phyloP scores from a whole-genome alignment of 2,329 filamentous ascomycete species.

The Zelopaecilomyces penicillatus region DNA sequence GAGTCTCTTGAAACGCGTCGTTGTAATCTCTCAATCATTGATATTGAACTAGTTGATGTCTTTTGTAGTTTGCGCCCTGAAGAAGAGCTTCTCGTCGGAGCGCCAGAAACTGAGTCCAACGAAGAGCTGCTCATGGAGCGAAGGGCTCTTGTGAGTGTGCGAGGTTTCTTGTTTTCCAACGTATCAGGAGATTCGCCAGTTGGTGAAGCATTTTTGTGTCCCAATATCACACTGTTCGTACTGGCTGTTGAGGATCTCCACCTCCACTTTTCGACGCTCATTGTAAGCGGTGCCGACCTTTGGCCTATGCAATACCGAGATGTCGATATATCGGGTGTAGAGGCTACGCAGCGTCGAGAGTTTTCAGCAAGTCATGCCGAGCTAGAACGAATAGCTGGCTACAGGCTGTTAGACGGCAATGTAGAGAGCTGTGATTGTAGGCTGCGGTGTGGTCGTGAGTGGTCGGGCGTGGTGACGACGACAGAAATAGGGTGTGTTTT shows the following conservation, averaged over 20 bases:
- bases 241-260: conserved; percentile 24
- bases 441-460: too few relatives aligned
- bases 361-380: conserved; percentile 7
- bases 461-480: neutral
- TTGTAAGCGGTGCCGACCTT: conserved; percentile 10
- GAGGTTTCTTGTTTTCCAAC: conserved; percentile 26
- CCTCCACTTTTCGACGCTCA: conserved; percentile 28
- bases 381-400: too few relatives aligned
- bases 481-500: neutral
- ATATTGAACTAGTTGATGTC: conserved; percentile 28
- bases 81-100: conserved; percentile 22
- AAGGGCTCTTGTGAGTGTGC: conserved; percentile 27
- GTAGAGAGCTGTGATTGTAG: too few relatives aligned
- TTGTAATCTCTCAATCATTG: conserved; percentile 34
- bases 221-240: conserved; percentile 10
- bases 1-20: conserved; percentile 32
- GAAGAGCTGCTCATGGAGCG: conserved; percentile 33
- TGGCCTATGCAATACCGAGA: neutral
- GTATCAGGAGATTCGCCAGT: conserved; percentile 15
- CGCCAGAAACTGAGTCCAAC: conserved; percentile 29
- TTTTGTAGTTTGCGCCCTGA: conserved; percentile 29
- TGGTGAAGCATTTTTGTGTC: conserved; percentile 13
- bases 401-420: too few relatives aligned
- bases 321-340: neutral
- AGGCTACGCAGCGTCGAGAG: neutral